These are phyloP conservation scores for Paracamarosporium sp. DNA, from an alignment of 2,329 filamentous ascomycete species.

Conservation along the genomic window DNA sequence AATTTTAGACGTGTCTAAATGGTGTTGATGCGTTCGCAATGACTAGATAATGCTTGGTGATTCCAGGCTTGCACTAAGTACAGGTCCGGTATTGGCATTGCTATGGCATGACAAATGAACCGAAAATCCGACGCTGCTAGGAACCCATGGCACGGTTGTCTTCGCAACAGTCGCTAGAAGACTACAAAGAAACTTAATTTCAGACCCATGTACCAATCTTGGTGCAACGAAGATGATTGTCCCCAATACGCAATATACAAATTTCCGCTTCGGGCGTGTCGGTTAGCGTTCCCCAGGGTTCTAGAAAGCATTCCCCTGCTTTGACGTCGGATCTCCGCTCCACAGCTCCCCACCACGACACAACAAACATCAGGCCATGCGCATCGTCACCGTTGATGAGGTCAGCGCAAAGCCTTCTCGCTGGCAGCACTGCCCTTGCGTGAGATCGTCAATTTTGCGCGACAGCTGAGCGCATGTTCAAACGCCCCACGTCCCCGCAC, in stretches of 20 bases:
- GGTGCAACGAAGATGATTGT: background rate
- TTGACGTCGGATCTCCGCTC: background rate
- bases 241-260: background rate
- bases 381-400: slow-evolving; percentile 4
- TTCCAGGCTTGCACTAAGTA: too few species aligned
- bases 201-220: background rate
- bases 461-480: slow-evolving; percentile 5
- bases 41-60: too few species aligned
- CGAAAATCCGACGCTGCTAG: background rate
- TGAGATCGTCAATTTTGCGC: background rate
- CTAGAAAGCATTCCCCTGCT: slow-evolving; percentile 6
- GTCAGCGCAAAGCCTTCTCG: slow-evolving; percentile 4
- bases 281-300: background rate
- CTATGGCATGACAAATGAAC: background rate
- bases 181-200: background rate
- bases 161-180: background rate
- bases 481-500: slow-evolving; percentile 18
- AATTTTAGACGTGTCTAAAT: background rate
- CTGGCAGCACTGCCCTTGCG: background rate
- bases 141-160: background rate
- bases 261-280: background rate
- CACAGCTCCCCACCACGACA: slow-evolving; percentile 2
- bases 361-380: slow-evolving; percentile 12
- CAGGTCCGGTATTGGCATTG: background rate
- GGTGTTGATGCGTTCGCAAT: background rate